These are phyloP conservation scores for Obelidium mucronatum DNA, from an alignment of 192 early-diverging fungal species.

Conservation along the genomic window DNA sequence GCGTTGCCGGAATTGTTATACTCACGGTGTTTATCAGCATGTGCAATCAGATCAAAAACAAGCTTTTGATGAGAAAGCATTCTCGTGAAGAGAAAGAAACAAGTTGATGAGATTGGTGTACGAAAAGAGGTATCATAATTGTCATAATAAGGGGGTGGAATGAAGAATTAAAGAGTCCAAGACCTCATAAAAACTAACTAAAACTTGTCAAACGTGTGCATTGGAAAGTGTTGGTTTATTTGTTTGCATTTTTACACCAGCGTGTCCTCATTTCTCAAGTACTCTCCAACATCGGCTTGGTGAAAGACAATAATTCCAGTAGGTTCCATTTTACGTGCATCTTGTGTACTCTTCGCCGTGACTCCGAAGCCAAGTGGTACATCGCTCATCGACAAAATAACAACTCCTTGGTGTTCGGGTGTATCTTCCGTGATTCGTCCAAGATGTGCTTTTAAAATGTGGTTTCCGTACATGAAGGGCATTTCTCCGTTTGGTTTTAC, in stretches of 20 bases:
- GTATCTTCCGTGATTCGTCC: constrained; percentile 98
- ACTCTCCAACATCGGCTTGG: constrained; percentile 98
- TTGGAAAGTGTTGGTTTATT: too few relatives aligned
- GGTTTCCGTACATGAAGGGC: constrained; percentile 98
- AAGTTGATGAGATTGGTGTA: too few relatives aligned
- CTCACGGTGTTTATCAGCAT: too few relatives aligned
- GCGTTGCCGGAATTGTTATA: too few relatives aligned
- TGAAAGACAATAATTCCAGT: constrained; percentile 95
- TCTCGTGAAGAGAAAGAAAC: too few relatives aligned
- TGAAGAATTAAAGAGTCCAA: too few relatives aligned
- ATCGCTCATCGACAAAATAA: constrained; percentile 94
- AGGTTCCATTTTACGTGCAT: constrained; percentile 91
- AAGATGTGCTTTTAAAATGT: constrained; percentile 96
- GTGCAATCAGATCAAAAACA: too few relatives aligned
- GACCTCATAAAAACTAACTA: too few relatives aligned
- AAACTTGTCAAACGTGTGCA: too few relatives aligned
- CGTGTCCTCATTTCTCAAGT: constrained; percentile 65
- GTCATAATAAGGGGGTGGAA: too few relatives aligned
- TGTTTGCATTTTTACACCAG: constrained; percentile 45
- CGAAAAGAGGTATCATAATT: too few relatives aligned
- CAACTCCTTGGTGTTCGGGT: constrained; percentile 96
- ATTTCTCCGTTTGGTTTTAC: constrained; percentile 99
- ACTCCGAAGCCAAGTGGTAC: constrained; percentile 97
- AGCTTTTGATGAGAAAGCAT: too few relatives aligned
- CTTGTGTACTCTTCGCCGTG: constrained; percentile 91